Base-by-base conservation (phyloP, 257 asterid species). In the Solanum chmielewskii region DNA sequence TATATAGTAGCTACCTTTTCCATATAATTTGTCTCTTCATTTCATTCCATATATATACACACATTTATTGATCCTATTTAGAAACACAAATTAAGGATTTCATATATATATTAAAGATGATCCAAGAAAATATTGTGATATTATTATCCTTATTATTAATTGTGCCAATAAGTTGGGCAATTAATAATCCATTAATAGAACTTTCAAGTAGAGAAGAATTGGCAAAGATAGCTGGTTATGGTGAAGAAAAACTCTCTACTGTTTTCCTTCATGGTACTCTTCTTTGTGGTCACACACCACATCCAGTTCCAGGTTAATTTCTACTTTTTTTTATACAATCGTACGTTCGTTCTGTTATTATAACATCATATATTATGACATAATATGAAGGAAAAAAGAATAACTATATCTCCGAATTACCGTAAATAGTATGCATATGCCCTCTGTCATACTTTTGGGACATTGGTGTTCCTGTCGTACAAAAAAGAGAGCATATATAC, bases 161-260 rank as follows among this genome's bases (percentile, higher is more conserved):
- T 80, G 5, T 47, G 42, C 85, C 85, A 47, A 29, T 49, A 45
- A 15, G 39, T 47, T 80, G 68, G 11, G 85, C 42, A 10, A 29
- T 49, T 76, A 29, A 29, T 41, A 80, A 29, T 16, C 86, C 90
- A 15, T 29, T 92, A 52, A 87, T 84, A 23, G 93, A 91, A 45
- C 31, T 86, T 14, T 86, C 91, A 18, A 91, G 91, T 68, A 87
- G 93, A 86, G 95, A 93, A 2, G 98, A 95, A 31, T 77, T 89
- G 86, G 95, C 93, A 52, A 52, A 88, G 81, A 87, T 94, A 88
- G 98, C 96, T 66, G 98, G 98, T 12, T 95, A 95, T 68, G 99
- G 99, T 41, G 99, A 96, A 84, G 98, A 94, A 69, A 95, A 94
- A 94, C 95, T 95, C 70, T 95, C 97, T 20, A 93, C 92, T 11